phyloP scores from a whole-genome alignment of 345 rosid species.

The Theobroma cacao region DNA sequence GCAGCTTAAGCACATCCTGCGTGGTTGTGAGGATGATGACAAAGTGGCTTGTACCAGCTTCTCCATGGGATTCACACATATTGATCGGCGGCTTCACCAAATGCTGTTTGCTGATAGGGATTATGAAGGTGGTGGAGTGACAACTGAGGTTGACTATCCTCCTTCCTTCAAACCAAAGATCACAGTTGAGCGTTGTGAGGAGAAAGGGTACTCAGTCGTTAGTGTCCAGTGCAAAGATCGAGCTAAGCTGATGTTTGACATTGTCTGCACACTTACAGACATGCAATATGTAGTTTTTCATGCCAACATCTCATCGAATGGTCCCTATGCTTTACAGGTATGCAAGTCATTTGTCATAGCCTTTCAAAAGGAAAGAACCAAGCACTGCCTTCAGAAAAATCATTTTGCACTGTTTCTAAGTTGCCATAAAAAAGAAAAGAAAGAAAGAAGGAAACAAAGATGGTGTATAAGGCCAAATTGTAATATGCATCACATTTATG shows the following conservation, averaged over 20 bases:
- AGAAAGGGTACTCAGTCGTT: constrained; percentile 82
- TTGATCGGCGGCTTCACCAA: constrained; percentile 86
- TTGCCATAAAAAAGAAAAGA: too few relatives aligned
- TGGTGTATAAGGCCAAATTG: background rate
- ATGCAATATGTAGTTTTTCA: constrained; percentile 97
- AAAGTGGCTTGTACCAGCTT: constrained; percentile 60
- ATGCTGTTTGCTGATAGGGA: constrained; percentile 95
- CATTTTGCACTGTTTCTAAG: background rate
- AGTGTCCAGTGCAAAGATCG: constrained; percentile 77
- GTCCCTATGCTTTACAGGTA: constrained; percentile 80
- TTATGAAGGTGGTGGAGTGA: constrained; percentile 55
- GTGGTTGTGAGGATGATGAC: constrained; percentile 70
- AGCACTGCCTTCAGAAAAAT: background rate
- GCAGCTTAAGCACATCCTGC: constrained; percentile 69
- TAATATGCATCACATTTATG: background rate
- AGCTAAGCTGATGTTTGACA: constrained; percentile 84
- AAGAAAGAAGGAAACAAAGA: too few relatives aligned
- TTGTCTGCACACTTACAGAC: constrained; percentile 94
- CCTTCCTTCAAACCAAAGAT: constrained; percentile 48
- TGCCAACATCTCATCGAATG: constrained; percentile 70
- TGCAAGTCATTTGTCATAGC: background rate
- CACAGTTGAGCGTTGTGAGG: constrained; percentile 65
- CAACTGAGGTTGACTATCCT: constrained; percentile 39
- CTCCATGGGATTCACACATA: constrained; percentile 86
- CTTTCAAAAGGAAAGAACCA: background rate